phyloP scores from a whole-genome alignment of 2,329 filamentous ascomycete genomes.

The Apiospora pterosperma region DNA sequence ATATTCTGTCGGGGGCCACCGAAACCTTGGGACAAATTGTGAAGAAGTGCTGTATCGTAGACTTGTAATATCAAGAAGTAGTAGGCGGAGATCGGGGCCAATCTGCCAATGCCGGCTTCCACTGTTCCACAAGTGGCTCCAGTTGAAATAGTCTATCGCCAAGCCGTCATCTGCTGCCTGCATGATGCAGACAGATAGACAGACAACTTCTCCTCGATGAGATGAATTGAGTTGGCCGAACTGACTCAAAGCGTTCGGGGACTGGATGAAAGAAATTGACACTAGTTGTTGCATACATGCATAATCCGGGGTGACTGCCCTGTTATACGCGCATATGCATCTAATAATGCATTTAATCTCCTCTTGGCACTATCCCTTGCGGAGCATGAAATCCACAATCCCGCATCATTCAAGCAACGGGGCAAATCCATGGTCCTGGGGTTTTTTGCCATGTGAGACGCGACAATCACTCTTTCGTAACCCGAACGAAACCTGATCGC shows the following conservation, averaged over 20 bases:
- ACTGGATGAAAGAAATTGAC: neutral
- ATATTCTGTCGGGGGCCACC: neutral
- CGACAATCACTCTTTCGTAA: neutral
- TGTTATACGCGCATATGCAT: neutral
- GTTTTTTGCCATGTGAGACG: neutral
- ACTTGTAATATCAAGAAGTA: too few species aligned
- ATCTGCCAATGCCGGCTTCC: neutral
- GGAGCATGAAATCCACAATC: neutral
- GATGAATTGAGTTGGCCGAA: neutral
- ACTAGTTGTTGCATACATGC: neutral
- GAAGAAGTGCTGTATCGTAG: neutral
- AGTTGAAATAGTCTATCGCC: neutral
- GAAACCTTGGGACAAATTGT: neutral
- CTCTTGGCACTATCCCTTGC: neutral
- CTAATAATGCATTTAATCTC: neutral
- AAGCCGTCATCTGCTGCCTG: neutral
- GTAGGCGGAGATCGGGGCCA: neutral
- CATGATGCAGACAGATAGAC: too few species aligned
- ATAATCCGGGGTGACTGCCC: neutral
- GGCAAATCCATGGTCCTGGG: neutral
- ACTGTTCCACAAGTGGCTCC: neutral
- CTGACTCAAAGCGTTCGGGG: neutral
- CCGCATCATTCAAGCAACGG: constrained; percentile 1
- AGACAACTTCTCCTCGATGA: neutral
- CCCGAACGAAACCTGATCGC: neutral